Evolutionary conservation across 495 filamentous ascomycete genomes (phyloP).

Genomic region (Lasiosphaeria hispida): DNA sequence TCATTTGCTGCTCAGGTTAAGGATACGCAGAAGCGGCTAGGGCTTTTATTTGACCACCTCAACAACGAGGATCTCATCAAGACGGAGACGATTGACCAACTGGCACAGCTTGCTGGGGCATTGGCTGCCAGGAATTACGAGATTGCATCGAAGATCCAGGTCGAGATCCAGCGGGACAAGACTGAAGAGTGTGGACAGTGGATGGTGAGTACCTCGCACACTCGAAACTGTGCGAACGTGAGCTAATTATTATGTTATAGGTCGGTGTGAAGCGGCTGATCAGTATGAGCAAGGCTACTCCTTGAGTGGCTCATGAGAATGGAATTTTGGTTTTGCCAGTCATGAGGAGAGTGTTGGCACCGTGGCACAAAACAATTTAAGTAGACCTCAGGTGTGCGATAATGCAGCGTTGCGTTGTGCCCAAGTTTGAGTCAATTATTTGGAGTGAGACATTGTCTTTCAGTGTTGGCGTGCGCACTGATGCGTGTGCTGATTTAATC

Average conservation of each 20-base stretch:
- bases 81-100: conserved; percentile 70
- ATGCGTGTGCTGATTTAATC: too few species aligned
- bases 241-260: conserved; percentile 41
- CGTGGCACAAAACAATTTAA: background rate
- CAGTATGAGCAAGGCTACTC: conserved; percentile 82
- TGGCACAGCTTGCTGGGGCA: conserved; percentile 60
- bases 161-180: conserved; percentile 78
- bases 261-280: conserved; percentile 90
- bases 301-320: conserved; percentile 21
- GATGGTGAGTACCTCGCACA: conserved; percentile 69
- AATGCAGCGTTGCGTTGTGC: too few species aligned
- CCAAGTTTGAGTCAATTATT: too few species aligned
- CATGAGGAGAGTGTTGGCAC: background rate
- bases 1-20: conserved; percentile 81
- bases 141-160: conserved; percentile 69
- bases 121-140: conserved; percentile 72
- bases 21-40: conserved; percentile 88
- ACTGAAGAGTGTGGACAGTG: conserved; percentile 85
- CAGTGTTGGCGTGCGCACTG: too few species aligned
- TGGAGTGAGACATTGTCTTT: too few species aligned
- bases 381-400: background rate
- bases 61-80: conserved; percentile 92
- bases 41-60: conserved; percentile 89
- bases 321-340: background rate
- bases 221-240: background rate